Percentiles rank a stretch among this genome's conserved stretches.
Conservation (phyloP, 2,329 filamentous ascomycete species). For the Teratosphaeria gauchensis region DNA sequence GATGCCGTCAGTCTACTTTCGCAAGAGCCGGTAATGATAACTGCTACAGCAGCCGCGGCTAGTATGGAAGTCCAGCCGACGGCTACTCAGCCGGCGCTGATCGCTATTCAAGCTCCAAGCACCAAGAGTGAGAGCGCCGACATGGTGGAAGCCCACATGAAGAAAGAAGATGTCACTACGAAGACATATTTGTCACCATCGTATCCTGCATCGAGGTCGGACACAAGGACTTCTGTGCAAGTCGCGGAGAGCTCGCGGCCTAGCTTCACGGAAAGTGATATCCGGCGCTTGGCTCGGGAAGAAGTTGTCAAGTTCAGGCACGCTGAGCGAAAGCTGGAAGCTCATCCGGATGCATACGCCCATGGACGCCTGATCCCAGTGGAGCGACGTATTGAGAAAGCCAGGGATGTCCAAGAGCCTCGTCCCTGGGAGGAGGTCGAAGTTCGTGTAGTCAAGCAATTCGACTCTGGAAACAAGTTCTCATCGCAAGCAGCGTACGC, state of each 20-base stretch:
- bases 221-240: background rate
- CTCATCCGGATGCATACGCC: slow-evolving; percentile 20
- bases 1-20: slow-evolving; percentile 6
- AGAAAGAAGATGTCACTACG: background rate
- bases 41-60: background rate
- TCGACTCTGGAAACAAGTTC: background rate
- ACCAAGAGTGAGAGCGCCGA: background rate
- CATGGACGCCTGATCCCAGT: slow-evolving; percentile 22
- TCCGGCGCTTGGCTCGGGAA: slow-evolving; percentile 24
- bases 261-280: slow-evolving; percentile 9
- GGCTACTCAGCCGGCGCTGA: background rate
- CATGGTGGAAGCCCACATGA: background rate
- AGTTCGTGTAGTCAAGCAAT: background rate
- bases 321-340: slow-evolving; percentile 24
- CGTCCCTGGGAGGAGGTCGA: slow-evolving; percentile 3
- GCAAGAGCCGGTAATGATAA: background rate
- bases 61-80: background rate
- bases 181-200: background rate
- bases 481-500: background rate
- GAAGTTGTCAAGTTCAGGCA: slow-evolving; percentile 25
- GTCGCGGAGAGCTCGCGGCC: background rate
- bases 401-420: slow-evolving; percentile 8
- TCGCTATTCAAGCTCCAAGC: background rate
- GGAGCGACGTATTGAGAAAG: slow-evolving; percentile 15
- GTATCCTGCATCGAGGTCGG: background rate